Conservation (phyloP, 2,329 filamentous ascomycete species). For the Penicillium olsonii region DNA sequence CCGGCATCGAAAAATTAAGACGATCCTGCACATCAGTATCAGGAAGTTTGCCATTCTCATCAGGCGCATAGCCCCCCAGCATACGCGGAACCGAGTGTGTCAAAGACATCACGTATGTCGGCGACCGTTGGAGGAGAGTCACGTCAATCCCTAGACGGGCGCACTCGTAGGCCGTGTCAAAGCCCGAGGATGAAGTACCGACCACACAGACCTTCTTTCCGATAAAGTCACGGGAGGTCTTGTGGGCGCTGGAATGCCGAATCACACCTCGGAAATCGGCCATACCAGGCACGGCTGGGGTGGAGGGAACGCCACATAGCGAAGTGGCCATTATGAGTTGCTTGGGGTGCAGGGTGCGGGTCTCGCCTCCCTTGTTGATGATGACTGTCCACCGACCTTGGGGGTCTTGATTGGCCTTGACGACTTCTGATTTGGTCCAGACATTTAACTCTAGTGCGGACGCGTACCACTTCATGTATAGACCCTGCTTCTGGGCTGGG, state of each 20-base stretch:
- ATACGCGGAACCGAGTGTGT: conserved; percentile 27
- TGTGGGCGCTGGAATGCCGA: conserved; percentile 26
- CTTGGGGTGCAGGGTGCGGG: conserved; percentile 25
- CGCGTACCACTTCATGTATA: conserved; percentile 33
- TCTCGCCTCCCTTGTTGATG: conserved; percentile 25
- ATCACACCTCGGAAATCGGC: conserved; percentile 24
- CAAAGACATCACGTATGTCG: conserved; percentile 37
- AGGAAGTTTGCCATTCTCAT: conserved; percentile 13
- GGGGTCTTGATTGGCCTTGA: conserved; percentile 23
- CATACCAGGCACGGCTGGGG: conserved; percentile 35
- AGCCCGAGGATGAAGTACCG: conserved; percentile 32
- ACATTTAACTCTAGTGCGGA: conserved; percentile 28
- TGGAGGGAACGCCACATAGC: conserved; percentile 27
- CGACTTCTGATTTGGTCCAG: conserved; percentile 27
- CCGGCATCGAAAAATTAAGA: conserved; percentile 13
- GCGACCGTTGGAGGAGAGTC: conserved; percentile 32
- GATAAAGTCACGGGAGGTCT: conserved; percentile 25
- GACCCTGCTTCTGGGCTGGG: conserved; percentile 32
- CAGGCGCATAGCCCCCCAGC: conserved; percentile 26
- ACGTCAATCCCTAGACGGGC: conserved; percentile 28
- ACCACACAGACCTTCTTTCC: conserved; percentile 33
- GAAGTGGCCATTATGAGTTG: conserved; percentile 29
- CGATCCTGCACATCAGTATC: conserved; percentile 9
- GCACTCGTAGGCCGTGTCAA: conserved; percentile 31
- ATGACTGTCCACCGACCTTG: conserved; percentile 23